Percentiles rank a stretch among this genome's conserved stretches.
Conservation (phyloP, 2,329 filamentous ascomycete genomes). For the Zymoseptoria tritici region DNA sequence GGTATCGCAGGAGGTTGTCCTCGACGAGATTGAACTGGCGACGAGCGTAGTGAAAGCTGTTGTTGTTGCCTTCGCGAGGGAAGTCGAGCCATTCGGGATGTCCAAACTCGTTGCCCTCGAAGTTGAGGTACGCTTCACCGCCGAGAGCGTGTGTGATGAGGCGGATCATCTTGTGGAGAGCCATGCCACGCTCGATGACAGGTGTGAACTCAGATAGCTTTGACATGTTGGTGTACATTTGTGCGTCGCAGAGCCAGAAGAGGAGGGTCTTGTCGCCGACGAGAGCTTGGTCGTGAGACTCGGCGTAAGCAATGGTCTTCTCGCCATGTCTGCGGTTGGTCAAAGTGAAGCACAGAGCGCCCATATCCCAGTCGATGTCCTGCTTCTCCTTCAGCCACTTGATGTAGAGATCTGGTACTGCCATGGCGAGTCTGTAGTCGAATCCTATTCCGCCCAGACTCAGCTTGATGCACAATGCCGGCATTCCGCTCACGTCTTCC, state of each 20-base stretch:
- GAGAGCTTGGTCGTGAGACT: constrained; percentile 96
- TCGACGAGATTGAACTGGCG: constrained; percentile 90
- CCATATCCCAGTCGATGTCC: constrained; percentile 88
- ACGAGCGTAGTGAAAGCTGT: constrained; percentile 43
- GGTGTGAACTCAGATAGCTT: constrained; percentile 73
- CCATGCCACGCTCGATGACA: constrained; percentile 81
- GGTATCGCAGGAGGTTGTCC: constrained; percentile 76
- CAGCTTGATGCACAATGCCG: constrained; percentile 81
- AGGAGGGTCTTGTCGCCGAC: constrained; percentile 95
- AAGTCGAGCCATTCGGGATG: constrained; percentile 99
- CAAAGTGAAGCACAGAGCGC: constrained; percentile 73
- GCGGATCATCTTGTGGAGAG: constrained; percentile 95
- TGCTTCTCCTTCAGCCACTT: constrained; percentile 92
- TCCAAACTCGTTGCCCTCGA: constrained; percentile 97
- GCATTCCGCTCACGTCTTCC: constrained; percentile 98
- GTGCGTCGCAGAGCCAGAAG: constrained; percentile 96
- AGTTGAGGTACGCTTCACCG: constrained; percentile 96
- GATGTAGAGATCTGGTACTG: constrained; percentile 97
- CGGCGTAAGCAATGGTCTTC: constrained; percentile 96
- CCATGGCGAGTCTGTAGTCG: constrained; percentile 96
- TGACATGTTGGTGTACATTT: constrained; percentile 99
- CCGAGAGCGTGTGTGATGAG: constrained; percentile 85
- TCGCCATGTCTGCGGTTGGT: constrained; percentile 91
- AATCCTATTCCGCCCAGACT: constrained; percentile 88
- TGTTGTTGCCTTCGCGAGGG: constrained; percentile 64